Evolutionary conservation across 2,329 filamentous ascomycete genomes (phyloP).

Genomic region (Amesomyces nigricolor): DNA sequence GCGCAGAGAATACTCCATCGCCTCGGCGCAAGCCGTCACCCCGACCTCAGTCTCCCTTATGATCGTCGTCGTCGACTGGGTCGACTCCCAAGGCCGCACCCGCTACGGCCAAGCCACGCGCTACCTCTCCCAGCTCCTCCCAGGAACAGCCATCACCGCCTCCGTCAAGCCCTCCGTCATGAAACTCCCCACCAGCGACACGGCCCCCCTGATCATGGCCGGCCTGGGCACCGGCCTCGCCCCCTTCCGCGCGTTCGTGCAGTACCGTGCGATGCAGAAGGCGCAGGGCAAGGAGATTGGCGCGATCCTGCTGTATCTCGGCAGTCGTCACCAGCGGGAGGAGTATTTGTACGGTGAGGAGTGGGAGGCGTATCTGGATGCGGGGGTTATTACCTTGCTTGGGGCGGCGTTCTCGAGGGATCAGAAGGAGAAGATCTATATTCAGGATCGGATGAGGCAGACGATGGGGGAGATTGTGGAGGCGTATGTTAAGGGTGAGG

Average conservation of each 20-base stretch:
- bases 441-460: slow-evolving; percentile 96
- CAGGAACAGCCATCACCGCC: slow-evolving; percentile 77
- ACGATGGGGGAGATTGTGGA: slow-evolving; percentile 74
- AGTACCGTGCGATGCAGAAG: slow-evolving; percentile 97
- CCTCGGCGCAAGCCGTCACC: slow-evolving; percentile 90
- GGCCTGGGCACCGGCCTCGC: slow-evolving; percentile 96
- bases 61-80: slow-evolving; percentile 96
- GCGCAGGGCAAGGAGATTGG: slow-evolving; percentile 95
- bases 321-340: slow-evolving; percentile 92
- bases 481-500: slow-evolving; percentile 81
- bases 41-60: slow-evolving; percentile 86
- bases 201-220: slow-evolving; percentile 95
- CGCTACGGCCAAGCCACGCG: slow-evolving; percentile 90
- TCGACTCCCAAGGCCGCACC: slow-evolving; percentile 78
- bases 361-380: slow-evolving; percentile 96
- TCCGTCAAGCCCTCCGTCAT: slow-evolving; percentile 98
- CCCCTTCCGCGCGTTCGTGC: slow-evolving; percentile 98
- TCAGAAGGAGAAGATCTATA: slow-evolving; percentile 98
- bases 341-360: slow-evolving; percentile 99
- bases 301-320: slow-evolving; percentile 90
- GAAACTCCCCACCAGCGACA: slow-evolving; percentile 87
- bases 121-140: slow-evolving; percentile 71
- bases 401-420: slow-evolving; percentile 94
- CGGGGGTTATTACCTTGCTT: slow-evolving; percentile 89
- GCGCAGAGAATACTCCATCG: slow-evolving; percentile 97